Evolutionary conservation across 768 basidiomycete species (phyloP).

Genomic region (Leucosporidium yakuticum): DNA sequence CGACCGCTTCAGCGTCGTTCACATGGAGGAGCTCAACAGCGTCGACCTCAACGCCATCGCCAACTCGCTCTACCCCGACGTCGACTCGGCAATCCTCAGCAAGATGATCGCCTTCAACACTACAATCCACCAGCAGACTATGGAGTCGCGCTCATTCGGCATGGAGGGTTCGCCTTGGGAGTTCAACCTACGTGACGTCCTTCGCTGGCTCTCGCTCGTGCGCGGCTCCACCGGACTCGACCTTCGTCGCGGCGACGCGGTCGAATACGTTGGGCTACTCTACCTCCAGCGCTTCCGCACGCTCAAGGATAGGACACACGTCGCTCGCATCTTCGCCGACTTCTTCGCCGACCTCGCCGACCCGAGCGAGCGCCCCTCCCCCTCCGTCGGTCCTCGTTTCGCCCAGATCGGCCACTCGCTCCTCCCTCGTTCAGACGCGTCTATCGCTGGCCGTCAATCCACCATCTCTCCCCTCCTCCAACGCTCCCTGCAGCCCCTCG

Average conservation of each 20-base stretch:
- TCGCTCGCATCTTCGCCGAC: constrained; percentile 41
- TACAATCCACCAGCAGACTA: constrained; percentile 61
- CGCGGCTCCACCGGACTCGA: constrained; percentile 42
- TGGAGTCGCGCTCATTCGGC: constrained; percentile 56
- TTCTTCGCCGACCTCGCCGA: constrained; percentile 52
- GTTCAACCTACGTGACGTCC: constrained; percentile 90
- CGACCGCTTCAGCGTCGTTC: constrained; percentile 97
- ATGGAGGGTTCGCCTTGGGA: constrained; percentile 69
- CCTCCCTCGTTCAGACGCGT: constrained; percentile 39
- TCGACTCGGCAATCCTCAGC: constrained; percentile 54
- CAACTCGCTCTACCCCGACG: constrained; percentile 61
- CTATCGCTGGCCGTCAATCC: constrained; percentile 44
- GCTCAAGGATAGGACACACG: constrained; percentile 54
- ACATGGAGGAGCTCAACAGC: constrained; percentile 73
- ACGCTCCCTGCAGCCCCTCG: constrained; percentile 59
- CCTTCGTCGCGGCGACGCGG: constrained; percentile 42
- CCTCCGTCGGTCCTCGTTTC: constrained; percentile 38
- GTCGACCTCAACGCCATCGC: constrained; percentile 75
- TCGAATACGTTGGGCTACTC: constrained; percentile 62
- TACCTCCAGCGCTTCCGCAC: constrained; percentile 85
- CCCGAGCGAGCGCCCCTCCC: constrained; percentile 43
- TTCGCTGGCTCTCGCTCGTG: constrained; percentile 69
- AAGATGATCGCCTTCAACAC: constrained; percentile 79
- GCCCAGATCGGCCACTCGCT: constrained; percentile 65
- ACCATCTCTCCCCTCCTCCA: constrained; percentile 51